A percentile compares a stretch with the other conserved stretches of the same genome.
Evolutionary conservation across 345 rosid species (phyloP).

Genomic region (Geranium rotundifolium): DNA sequence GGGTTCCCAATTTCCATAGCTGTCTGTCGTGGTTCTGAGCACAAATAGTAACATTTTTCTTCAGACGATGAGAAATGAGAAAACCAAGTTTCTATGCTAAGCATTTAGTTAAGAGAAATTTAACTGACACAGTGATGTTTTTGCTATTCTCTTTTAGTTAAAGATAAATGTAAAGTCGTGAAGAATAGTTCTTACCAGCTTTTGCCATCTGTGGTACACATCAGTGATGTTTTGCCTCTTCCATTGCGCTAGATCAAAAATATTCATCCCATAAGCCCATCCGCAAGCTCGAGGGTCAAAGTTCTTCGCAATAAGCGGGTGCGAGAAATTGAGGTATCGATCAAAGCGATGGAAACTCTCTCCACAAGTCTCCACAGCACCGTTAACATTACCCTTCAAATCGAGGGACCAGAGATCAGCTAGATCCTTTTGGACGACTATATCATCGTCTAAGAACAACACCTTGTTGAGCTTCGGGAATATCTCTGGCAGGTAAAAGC

Average conservation of each 20-base stretch:
- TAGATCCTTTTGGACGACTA: constrained; percentile 91
- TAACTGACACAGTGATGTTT: too few species aligned
- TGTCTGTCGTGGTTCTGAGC: constrained; percentile 36
- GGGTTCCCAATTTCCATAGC: constrained; percentile 47
- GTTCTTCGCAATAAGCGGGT: constrained; percentile 80
- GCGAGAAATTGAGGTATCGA: constrained; percentile 81
- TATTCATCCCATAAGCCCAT: constrained; percentile 71
- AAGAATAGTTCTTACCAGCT: constrained; percentile 20
- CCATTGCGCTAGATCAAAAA: constrained; percentile 55
- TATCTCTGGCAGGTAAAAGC: constrained; percentile 93
- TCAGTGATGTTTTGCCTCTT: constrained; percentile 31
- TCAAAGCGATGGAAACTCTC: constrained; percentile 87
- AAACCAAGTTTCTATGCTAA: neutral
- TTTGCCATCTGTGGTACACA: constrained; percentile 33
- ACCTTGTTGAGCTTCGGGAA: constrained; percentile 87
- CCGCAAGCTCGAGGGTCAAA: constrained; percentile 73
- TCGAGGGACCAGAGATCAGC: constrained; percentile 71
- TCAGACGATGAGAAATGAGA: neutral
- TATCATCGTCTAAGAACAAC: constrained; percentile 87
- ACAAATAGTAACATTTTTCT: neutral
- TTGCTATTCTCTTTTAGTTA: too few species aligned
- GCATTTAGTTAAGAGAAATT: neutral
- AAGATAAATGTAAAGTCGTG: too few species aligned
- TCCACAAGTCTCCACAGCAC: constrained; percentile 98
- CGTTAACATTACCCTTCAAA: constrained; percentile 90